phyloP scores from a whole-genome alignment of 306 rosid genomes.

The Crataegus laevigata region DNA sequence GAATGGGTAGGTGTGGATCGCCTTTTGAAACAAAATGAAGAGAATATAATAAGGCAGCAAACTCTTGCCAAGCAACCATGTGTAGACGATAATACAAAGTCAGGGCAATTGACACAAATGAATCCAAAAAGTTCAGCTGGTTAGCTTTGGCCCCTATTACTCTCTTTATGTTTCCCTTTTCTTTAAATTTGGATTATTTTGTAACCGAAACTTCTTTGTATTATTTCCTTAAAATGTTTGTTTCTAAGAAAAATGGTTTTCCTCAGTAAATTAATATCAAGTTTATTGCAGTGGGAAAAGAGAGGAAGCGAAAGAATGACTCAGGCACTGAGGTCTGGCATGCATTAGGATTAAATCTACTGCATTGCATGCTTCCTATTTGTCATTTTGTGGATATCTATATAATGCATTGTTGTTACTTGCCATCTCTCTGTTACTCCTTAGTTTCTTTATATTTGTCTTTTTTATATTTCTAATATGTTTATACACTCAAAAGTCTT shows the following conservation, averaged over 20 bases:
- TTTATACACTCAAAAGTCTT: not conserved
- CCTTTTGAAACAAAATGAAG: slow-evolving; percentile 63
- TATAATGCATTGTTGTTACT: not conserved
- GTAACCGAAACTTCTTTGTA: no score
- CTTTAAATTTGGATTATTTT: not conserved
- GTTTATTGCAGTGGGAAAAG: slow-evolving; percentile 55
- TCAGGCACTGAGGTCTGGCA: slow-evolving; percentile 58
- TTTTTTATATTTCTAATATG: not conserved
- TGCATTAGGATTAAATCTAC: slow-evolving; percentile 16
- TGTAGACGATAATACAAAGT: slow-evolving; percentile 48
- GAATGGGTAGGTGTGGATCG: slow-evolving; percentile 79
- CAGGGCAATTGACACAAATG: slow-evolving; percentile 52
- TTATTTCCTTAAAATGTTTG: not conserved
- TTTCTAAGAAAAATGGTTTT: not conserved
- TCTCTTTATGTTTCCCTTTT: slow-evolving; percentile 12
- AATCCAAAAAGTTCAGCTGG: slow-evolving; percentile 55
- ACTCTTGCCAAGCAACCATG: slow-evolving; percentile 54
- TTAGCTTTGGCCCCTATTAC: slow-evolving; percentile 20
- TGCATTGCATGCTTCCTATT: not conserved
- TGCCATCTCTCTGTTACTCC: not conserved
- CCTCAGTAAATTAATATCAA: slow-evolving; percentile 4
- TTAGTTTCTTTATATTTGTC: not conserved
- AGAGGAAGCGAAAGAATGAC: slow-evolving; percentile 69
- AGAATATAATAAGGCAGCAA: slow-evolving; percentile 52
- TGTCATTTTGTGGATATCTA: not conserved